These are phyloP conservation scores for Alternaria solani DNA, from an alignment of 2,329 filamentous ascomycete species.

Conservation along the genomic window DNA sequence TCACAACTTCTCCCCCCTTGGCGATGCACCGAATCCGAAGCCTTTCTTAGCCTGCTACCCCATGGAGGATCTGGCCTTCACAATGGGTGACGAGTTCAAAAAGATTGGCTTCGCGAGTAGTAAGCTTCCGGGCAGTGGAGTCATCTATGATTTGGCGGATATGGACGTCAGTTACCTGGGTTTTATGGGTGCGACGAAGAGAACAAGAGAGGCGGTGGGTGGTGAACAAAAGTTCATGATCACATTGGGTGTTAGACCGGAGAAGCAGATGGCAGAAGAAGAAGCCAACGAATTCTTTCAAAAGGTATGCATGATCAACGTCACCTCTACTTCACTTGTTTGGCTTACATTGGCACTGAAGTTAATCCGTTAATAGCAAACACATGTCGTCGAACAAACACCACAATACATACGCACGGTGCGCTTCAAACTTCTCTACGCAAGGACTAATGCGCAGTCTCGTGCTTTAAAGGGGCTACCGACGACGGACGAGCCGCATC, in stretches of 20 bases:
- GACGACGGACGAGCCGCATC: slow-evolving; percentile 30
- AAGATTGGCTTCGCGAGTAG: slow-evolving; percentile 47
- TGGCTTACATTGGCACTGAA: not conserved
- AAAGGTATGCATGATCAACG: not conserved
- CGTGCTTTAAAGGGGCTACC: slow-evolving; percentile 39
- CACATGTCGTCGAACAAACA: slow-evolving; percentile 12
- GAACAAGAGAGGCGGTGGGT: not conserved
- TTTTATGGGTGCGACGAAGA: slow-evolving; percentile 21
- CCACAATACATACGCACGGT: slow-evolving; percentile 35
- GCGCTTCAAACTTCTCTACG: slow-evolving; percentile 34
- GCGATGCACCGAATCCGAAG: slow-evolving; percentile 24
- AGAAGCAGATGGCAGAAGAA: slow-evolving; percentile 15
- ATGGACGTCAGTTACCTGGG: slow-evolving; percentile 39
- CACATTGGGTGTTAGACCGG: slow-evolving; percentile 27
- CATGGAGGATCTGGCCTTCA: slow-evolving; percentile 49
- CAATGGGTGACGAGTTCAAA: slow-evolving; percentile 45
- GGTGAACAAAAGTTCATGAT: slow-evolving; percentile 23
- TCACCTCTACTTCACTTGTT: too few species aligned
- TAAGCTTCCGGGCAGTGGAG: slow-evolving; percentile 33
- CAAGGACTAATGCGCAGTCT: slow-evolving; percentile 43
- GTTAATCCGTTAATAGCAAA: slow-evolving; percentile 21
- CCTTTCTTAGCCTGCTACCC: slow-evolving; percentile 52
- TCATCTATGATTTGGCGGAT: slow-evolving; percentile 43
- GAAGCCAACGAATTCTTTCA: slow-evolving; percentile 28
- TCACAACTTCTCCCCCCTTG: slow-evolving; percentile 25